Evolutionary conservation across 345 rosid genomes (phyloP), one percentile per base, ranked within the genome.

Genomic region (Lepidium sativum): DNA sequence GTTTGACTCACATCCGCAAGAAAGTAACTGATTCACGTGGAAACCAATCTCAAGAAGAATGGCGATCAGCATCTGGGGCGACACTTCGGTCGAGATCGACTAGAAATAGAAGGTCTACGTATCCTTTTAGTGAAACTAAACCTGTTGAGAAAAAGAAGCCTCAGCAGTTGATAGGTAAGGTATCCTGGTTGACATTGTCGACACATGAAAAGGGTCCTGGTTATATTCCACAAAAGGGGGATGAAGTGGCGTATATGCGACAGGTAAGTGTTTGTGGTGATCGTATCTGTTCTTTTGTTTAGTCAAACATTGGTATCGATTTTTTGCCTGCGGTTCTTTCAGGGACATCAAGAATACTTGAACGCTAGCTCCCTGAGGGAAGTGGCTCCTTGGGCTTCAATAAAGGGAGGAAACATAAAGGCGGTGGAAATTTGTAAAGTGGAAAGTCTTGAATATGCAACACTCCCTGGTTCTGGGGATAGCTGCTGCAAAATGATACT

Each of bases 401-500:
- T 82, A 3, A 84, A 82, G 71, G 92, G 81, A 27, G 71, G 65
- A 39, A 76, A 60, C 59, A 64, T 95, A 62, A 84, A 82, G 68
- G 85, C 96, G 18, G 95, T 86, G 51, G 99, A 95, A 76, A 85
- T 81, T 71, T 91, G 99, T 69, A 80, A 78, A 75, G 82, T 91
- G 62, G 96, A 81, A 80, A 68, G 64, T 50, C 99, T 95, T 13
- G 91, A 86, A 69, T 95, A 95, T 76, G 82, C 95, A 51, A 75
- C 88, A n/a, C 75, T 76, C 64, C 80, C 99, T 27, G 98, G 98
- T 61, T 88, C 97, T 59, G 99, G 99, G 38, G 99, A 95, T 72
- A 79, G 94, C 84, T 88, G 99, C 79, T 95, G 99, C 72, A 91
- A 88, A 85, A 73, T 95, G 91, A 88, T 76, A 2, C 97, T 95